Percentiles rank a stretch among this genome's conserved stretches.
These are phyloP conservation scores for Melastoma candidum DNA, from an alignment of 441 rosid genomes.

Conservation along the genomic window DNA sequence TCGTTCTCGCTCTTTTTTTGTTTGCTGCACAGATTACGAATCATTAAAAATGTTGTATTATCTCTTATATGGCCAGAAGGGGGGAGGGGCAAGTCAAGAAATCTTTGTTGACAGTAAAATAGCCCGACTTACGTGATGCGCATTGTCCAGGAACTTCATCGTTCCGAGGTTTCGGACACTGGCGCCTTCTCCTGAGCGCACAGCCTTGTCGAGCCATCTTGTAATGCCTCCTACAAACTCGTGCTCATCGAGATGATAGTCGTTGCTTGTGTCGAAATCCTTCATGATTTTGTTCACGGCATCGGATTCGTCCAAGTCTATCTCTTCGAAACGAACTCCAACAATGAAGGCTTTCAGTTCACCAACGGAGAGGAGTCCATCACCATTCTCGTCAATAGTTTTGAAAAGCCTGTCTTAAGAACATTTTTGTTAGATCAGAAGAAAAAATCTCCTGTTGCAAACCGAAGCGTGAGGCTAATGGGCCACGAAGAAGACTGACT, in stretches of 20 bases:
- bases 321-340: conserved; percentile 14
- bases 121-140: not conserved
- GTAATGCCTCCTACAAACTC: not conserved
- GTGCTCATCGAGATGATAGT: accelerated
- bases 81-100: too few relatives aligned
- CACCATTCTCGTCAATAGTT: conserved; percentile 13
- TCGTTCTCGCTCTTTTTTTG: conserved; percentile 10
- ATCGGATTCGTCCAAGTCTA: not conserved
- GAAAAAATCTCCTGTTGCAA: not conserved
- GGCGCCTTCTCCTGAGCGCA: not conserved
- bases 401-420: conserved; percentile 12
- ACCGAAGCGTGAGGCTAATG: too few relatives aligned
- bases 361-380: not conserved
- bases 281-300: not conserved
- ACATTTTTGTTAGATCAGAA: too few relatives aligned
- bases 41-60: not conserved
- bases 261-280: not conserved
- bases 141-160: conserved; percentile 22
- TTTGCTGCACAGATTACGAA: conserved; percentile 9
- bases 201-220: not conserved
- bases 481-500: conserved; percentile 25
- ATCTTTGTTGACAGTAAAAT: too few relatives aligned
- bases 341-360: conserved; percentile 18
- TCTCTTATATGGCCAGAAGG: not conserved
- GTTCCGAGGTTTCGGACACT: not conserved